Base-by-base conservation (phyloP, 805 yeast species). In the Candida anglica region DNA sequence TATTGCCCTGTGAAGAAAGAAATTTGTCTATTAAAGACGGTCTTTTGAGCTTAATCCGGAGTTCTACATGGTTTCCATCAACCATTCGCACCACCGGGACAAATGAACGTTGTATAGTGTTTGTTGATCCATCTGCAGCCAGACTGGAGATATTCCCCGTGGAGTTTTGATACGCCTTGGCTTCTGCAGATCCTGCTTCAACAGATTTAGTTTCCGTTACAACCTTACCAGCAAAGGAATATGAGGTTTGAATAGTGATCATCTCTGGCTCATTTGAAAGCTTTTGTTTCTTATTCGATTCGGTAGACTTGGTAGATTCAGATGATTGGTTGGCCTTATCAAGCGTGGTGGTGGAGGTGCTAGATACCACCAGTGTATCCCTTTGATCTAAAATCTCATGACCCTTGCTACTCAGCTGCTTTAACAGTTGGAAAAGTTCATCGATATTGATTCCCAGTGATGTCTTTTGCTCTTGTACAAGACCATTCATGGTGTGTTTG, bases 151-250 rank as follows among this genome's bases (percentile, higher is more conserved):
- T 69, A 1, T 32, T 32, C 5, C 34, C 34, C 13, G 77, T 60
- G 1, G 82, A 77, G 40, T 73, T 75, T 27, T 86, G 55, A 48
- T 81, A 87, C 14, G 89, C 96, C 44, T 77, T 77, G 0, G 94
- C 98, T 53, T 87, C 96, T 10, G 93, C 93, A 6, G 95, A 83
- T 29, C 76, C 69, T 6, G 72, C 73, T 30, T 77, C 82, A 1
- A 93, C 97, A 58, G 71, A 66, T 56, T 86, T 87, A 39, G 81
- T 80, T 49, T 89, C 96, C 0, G 82, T 75, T 2, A 83, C 69
- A 2, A 78, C 66, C 47, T 84, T 84, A 5, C 97, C 97, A 0
- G 98, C 98, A 69, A 87, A 91, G 37, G 85, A 83, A 53, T 86
- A 91, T 2, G 80, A 75, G 41, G 93, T 71, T 39, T 75, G 79